Conservation (phyloP, 176 grass and related monocot species). For the Tillandsia leiboldiana region DNA sequence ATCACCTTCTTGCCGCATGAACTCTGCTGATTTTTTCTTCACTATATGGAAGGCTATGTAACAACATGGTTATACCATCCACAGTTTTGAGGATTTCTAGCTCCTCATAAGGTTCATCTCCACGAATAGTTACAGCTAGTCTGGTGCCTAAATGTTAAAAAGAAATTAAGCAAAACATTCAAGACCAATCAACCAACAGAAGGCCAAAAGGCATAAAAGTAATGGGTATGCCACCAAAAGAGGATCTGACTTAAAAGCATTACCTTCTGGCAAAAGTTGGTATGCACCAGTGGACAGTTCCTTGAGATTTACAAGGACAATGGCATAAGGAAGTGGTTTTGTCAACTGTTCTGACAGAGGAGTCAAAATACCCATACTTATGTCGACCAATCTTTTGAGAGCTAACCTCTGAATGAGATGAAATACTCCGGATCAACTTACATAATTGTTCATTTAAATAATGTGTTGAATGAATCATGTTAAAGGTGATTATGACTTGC, state of each 20-base stretch:
- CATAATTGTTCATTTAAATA: neutral
- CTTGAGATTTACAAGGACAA: constrained; percentile 73
- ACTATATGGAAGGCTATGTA: constrained; percentile 68
- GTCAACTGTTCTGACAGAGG: constrained; percentile 84
- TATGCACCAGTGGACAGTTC: constrained; percentile 72
- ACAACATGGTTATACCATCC: constrained; percentile 72
- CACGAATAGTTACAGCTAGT: constrained; percentile 61
- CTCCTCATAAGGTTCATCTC: constrained; percentile 67
- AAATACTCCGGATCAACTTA: neutral
- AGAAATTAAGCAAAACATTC: constrained; percentile 11
- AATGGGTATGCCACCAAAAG: neutral
- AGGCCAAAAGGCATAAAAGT: neutral
- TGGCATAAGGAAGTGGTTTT: constrained; percentile 80
- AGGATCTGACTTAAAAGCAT: constrained; percentile 1
- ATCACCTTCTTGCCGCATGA: constrained; percentile 78
- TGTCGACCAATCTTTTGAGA: constrained; percentile 92
- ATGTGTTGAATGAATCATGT: too few species aligned
- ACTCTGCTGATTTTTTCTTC: constrained; percentile 74
- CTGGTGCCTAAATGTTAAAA: constrained; percentile 58
- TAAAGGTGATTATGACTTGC: neutral
- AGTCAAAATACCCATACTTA: constrained; percentile 79
- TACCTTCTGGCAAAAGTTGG: constrained; percentile 94
- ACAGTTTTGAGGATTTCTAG: constrained; percentile 63
- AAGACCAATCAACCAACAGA: neutral
- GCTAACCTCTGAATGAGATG: constrained; percentile 67